phyloP scores from a whole-genome alignment of 768 basidiomycete species.

The Auriscalpium microsporum region DNA sequence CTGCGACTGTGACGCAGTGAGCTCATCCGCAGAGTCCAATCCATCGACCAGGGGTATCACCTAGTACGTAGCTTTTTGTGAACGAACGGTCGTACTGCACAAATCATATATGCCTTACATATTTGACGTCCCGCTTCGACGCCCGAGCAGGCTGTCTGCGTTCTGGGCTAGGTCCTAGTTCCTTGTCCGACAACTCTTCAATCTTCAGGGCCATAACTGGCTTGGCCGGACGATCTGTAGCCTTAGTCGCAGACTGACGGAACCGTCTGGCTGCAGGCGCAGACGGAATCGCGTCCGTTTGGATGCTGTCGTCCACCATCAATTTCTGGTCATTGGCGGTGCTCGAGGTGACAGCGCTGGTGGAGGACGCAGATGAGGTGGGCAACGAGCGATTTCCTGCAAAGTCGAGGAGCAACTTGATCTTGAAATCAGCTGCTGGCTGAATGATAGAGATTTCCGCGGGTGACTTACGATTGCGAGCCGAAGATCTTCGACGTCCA shows the following conservation, averaged over 20 bases:
- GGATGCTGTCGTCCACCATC: too few species aligned
- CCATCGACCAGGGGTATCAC: neutral
- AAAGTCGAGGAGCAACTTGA: neutral
- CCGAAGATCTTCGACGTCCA: slow-evolving; percentile 13
- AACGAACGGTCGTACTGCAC: neutral
- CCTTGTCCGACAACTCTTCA: too few species aligned
- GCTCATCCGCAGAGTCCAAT: neutral
- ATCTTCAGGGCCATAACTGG: too few species aligned
- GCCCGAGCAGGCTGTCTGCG: slow-evolving; percentile 15
- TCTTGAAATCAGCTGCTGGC: neutral
- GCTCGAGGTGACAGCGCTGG: too few species aligned
- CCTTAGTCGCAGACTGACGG: too few species aligned
- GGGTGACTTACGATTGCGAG: slow-evolving; percentile 8
- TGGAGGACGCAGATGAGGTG: too few species aligned
- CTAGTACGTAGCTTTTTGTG: neutral
- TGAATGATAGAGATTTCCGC: neutral
- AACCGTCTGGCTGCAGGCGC: too few species aligned
- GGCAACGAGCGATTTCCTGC: neutral
- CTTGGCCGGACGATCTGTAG: too few species aligned
- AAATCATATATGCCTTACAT: slow-evolving; percentile 3
- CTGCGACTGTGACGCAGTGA: neutral
- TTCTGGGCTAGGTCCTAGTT: neutral
- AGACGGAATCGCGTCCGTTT: too few species aligned
- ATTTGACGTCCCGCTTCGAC: slow-evolving; percentile 13
- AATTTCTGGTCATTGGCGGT: too few species aligned